phyloP scores from a whole-genome alignment of 208 protist genomes.

The Phytomonas francai region DNA sequence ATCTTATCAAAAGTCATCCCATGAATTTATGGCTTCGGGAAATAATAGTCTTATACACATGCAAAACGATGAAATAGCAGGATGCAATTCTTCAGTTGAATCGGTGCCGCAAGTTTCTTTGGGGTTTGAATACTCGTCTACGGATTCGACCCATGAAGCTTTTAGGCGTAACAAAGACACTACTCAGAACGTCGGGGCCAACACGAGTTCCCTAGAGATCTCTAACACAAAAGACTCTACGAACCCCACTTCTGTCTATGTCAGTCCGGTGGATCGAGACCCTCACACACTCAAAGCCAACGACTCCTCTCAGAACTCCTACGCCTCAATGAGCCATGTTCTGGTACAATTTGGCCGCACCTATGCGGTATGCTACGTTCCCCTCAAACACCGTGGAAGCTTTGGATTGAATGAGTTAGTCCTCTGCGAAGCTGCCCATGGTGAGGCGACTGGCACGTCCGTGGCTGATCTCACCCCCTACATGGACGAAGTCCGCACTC shows the following conservation, averaged over 20 bases:
- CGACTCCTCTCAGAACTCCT: neutral
- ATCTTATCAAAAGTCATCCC: neutral
- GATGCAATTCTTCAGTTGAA: neutral
- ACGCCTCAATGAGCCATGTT: constrained; percentile 17
- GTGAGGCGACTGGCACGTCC: constrained; percentile 42
- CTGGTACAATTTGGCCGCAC: constrained; percentile 50
- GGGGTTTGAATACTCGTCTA: neutral
- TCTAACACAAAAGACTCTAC: neutral
- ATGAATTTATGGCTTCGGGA: neutral
- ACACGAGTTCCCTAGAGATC: neutral
- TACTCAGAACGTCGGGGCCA: neutral
- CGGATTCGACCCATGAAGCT: neutral
- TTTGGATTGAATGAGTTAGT: constrained; percentile 60
- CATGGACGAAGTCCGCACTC: constrained; percentile 13
- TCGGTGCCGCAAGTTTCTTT: neutral
- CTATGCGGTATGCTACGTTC: constrained; percentile 63
- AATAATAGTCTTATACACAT: constrained; percentile 1
- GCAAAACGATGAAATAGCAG: neutral
- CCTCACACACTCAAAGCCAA: neutral
- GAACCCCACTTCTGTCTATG: neutral
- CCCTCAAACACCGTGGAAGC: constrained; percentile 18
- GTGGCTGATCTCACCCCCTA: constrained; percentile 38
- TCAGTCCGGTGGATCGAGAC: neutral
- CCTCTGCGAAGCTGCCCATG: constrained; percentile 38
- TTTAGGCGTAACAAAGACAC: neutral